Evolutionary conservation across 2,329 filamentous ascomycete species (phyloP).

Genomic region (Cercospora berteroae): DNA sequence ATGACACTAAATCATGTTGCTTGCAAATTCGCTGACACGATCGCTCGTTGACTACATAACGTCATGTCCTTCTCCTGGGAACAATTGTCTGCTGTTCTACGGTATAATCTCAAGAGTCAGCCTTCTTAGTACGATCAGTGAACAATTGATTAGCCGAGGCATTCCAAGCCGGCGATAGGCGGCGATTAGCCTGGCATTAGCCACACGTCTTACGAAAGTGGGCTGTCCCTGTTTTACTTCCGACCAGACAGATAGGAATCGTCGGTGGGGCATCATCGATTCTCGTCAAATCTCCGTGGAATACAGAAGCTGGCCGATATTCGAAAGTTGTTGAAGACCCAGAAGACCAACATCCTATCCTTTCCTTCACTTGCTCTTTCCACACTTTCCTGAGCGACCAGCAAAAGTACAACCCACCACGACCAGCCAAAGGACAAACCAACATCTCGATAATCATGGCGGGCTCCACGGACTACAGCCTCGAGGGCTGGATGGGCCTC

Average conservation of each 20-base stretch:
- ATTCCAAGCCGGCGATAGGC: not conserved
- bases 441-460: not conserved
- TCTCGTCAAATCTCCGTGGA: not conserved
- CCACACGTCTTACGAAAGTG: not conserved
- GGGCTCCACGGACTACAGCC: constrained; percentile 45
- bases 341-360: not conserved
- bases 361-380: not conserved
- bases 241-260: not conserved
- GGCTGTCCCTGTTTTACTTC: not conserved
- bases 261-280: not conserved
- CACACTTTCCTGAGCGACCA: not conserved
- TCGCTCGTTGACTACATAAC: not conserved
- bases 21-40: not conserved
- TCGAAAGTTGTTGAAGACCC: not conserved
- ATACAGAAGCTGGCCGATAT: not conserved
- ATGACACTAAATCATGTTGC: not conserved
- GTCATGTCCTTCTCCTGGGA: not conserved
- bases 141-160: not conserved
- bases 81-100: not conserved
- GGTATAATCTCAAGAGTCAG: not conserved
- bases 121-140: not conserved
- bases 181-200: not conserved
- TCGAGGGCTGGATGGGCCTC: constrained; percentile 58
- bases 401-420: not conserved
- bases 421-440: not conserved